Evolutionary conservation across 2,329 filamentous ascomycete species (phyloP), one percentile per base, ranked within the genome.

Genomic region (Ophiostoma sp.): DNA sequence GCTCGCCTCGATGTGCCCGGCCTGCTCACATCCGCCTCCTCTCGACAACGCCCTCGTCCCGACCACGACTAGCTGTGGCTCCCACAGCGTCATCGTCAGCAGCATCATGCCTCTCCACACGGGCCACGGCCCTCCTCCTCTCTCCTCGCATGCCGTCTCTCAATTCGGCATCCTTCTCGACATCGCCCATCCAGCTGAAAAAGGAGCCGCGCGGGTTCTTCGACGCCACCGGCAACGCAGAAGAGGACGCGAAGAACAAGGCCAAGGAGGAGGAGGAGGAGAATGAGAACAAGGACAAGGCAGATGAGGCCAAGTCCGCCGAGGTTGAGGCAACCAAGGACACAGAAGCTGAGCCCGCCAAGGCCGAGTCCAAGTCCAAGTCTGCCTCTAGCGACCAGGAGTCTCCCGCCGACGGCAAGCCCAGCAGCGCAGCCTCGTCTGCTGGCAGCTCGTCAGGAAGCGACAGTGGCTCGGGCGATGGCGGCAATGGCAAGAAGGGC

Each of bases 401-500:
- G 78, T 76, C 82, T 73, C 77, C 82, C 63, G 39, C 70, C 5
- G 89, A 92, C 79, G 87, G 85, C 70, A 90, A 88, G 78, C 85
- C 84, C 52, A 72, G 75, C 69, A 74, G 73, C n/a, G 71, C 66
- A 52, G 66, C 70, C 3, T 69, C 59, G 12, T 42, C 55, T 28
- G 52, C 74, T 3, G 63, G 61, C 5, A 85, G 88, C 48, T 89
- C 88, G 78, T 85, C 90, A 66, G 88, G 87, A 57, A 86, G 87
- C 59, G 81, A 83, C 19, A 86, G 86, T 72, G 90, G 92, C 76
- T 72, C 66, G n/a, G 57, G 75, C 39, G 87, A 88, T 11, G 82
- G 85, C 2, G 85, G 91, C 11, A 82, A 85, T 3, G 85, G 91
- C 69, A 92, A 89, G 82, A 92, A 90, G 79, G 91, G 93, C 72